Evolutionary conservation across 306 rosid species (phyloP).

Genomic region (Dicorynia guianensis): DNA sequence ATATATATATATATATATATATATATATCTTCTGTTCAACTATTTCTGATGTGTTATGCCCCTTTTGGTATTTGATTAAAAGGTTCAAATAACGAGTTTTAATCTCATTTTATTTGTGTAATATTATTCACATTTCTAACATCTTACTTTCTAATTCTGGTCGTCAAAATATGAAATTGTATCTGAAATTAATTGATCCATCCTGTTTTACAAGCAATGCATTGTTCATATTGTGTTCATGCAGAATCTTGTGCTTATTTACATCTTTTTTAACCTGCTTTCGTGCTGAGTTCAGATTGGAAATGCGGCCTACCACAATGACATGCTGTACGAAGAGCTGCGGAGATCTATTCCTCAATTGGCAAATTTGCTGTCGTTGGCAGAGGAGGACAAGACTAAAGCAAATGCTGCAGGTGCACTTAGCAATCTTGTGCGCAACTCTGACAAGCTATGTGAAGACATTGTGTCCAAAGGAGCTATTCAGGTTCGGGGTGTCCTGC

Average conservation of each 20-base stretch:
- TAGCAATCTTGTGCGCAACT: slow-evolving; percentile 95
- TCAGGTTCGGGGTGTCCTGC: slow-evolving; percentile 63
- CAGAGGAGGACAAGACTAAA: slow-evolving; percentile 94
- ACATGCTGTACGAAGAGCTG: slow-evolving; percentile 76
- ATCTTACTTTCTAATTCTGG: not conserved
- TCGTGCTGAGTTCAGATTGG: slow-evolving; percentile 64
- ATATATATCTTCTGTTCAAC: no score
- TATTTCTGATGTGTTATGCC: no score
- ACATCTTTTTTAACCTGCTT: slow-evolving; percentile 22
- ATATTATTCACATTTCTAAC: not conserved
- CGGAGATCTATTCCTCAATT: slow-evolving; percentile 86
- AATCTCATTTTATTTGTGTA: not conserved
- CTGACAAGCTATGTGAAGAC: slow-evolving; percentile 82
- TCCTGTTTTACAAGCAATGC: slow-evolving; percentile 11
- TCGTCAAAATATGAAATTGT: not conserved
- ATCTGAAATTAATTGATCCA: slow-evolving; percentile 24
- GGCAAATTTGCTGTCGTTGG: slow-evolving; percentile 68
- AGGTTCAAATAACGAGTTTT: no score
- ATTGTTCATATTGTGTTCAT: not conserved
- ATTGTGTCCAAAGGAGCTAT: slow-evolving; percentile 88
- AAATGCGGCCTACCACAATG: slow-evolving; percentile 93
- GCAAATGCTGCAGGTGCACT: slow-evolving; percentile 99
- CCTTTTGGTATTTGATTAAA: no score
- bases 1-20: no score
- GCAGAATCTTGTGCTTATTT: slow-evolving; percentile 5